Conservation (phyloP, 257 asterid genomes). For the Ilex aquifolium region DNA sequence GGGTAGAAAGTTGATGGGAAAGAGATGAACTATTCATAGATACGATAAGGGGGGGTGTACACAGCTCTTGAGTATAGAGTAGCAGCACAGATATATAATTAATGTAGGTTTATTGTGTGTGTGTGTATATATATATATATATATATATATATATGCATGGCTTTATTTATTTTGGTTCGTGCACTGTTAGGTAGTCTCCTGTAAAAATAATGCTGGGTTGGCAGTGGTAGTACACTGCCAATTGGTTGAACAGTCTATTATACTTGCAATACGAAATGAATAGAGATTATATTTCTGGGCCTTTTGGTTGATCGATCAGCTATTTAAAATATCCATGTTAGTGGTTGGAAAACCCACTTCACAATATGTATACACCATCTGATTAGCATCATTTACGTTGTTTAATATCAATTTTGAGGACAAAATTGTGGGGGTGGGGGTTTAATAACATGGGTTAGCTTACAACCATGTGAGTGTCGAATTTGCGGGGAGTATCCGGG, state of each 20-base stretch:
- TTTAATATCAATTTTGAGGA: slow-evolving; percentile 9
- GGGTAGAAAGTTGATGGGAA: background rate
- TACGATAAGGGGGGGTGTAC: background rate
- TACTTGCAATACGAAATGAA: too few relatives aligned
- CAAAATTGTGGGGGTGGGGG: slow-evolving; percentile 20
- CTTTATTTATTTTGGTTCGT: slow-evolving; percentile 4
- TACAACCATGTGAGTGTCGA: slow-evolving; percentile 42
- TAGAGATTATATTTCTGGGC: too few relatives aligned
- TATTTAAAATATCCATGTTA: background rate
- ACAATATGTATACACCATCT: background rate
- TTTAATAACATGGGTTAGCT: slow-evolving; percentile 37
- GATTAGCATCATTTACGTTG: slow-evolving; percentile 7
- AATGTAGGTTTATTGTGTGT: too few relatives aligned
- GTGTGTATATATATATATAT: background rate
- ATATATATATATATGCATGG: slow-evolving; percentile 3
- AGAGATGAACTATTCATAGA: background rate
- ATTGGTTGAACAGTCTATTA: too few relatives aligned
- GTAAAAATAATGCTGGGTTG: slow-evolving; percentile 1
- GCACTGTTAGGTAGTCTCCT: slow-evolving; percentile 9
- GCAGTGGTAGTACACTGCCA: too few relatives aligned
- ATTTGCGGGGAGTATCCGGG: slow-evolving; percentile 25
- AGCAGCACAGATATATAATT: background rate
- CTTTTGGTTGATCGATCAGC: too few relatives aligned
- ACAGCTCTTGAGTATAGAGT: background rate
- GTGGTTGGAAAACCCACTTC: background rate